Evolutionary conservation across 257 asterid genomes (phyloP).

Genomic region (Avicennia marina): DNA sequence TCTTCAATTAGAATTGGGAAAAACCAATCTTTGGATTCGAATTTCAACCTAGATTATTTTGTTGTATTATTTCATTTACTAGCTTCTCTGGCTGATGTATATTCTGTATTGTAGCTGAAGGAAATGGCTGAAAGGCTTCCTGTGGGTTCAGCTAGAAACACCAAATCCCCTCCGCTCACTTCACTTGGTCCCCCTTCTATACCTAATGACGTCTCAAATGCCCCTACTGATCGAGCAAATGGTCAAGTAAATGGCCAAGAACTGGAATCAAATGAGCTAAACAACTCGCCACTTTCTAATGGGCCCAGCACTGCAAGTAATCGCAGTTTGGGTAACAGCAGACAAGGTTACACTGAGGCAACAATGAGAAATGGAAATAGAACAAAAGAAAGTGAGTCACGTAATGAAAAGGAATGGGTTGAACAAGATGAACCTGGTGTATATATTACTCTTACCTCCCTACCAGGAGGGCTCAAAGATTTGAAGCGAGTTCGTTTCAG

Average conservation of each 20-base stretch:
- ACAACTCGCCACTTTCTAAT: slow-evolving; percentile 40
- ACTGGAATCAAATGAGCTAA: slow-evolving; percentile 54
- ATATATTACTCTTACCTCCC: slow-evolving; percentile 87
- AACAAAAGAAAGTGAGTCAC: slow-evolving; percentile 64
- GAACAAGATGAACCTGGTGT: slow-evolving; percentile 99
- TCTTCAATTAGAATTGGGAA: background rate
- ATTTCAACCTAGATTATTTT: no score
- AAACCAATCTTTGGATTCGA: no score
- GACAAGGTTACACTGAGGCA: slow-evolving; percentile 47
- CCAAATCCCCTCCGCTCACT: slow-evolving; percentile 62
- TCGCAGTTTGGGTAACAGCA: slow-evolving; percentile 40
- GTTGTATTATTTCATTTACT: no score
- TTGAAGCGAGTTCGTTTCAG: slow-evolving; percentile 98
- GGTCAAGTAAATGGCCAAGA: slow-evolving; percentile 54
- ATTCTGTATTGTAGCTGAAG: slow-evolving; percentile 56
- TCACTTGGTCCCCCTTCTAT: slow-evolving; percentile 39
- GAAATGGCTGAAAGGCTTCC: slow-evolving; percentile 99
- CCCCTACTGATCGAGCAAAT: slow-evolving; percentile 42
- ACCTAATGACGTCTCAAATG: slow-evolving; percentile 44
- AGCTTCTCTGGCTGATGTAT: slow-evolving; percentile 22
- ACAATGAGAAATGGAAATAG: slow-evolving; percentile 55
- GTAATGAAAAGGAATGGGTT: slow-evolving; percentile 86
- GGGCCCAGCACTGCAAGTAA: slow-evolving; percentile 50
- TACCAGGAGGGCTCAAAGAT: slow-evolving; percentile 89
- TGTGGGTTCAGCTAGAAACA: slow-evolving; percentile 79